Percentiles rank a stretch among this genome's conserved stretches.
phyloP scores from a whole-genome alignment of 1,284 basidiomycete species.

The Leccinum griseonigrum region DNA sequence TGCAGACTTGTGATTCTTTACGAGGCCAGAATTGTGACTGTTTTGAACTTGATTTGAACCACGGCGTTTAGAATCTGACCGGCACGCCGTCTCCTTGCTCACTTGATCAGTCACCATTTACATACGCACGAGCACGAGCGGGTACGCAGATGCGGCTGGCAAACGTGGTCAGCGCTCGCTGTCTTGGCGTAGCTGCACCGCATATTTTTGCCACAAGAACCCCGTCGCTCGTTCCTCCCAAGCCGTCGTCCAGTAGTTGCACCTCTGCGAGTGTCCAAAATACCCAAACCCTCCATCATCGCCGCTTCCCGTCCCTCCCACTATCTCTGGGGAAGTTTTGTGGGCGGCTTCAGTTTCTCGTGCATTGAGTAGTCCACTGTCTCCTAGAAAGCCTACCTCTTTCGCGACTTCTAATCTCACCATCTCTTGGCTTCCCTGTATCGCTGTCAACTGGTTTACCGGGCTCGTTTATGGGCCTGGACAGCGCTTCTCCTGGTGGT shows the following conservation, averaged over 20 bases:
- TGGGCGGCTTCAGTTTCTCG: slow-evolving; percentile 18
- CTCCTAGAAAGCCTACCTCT: slow-evolving; percentile 1
- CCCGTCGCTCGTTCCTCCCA: too few relatives aligned
- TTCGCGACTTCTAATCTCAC: slow-evolving; percentile 1
- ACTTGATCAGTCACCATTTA: too few relatives aligned
- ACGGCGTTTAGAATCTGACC: too few relatives aligned
- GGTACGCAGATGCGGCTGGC: too few relatives aligned
- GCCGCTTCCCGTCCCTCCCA: slow-evolving; percentile 12
- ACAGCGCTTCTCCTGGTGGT: slow-evolving; percentile 25
- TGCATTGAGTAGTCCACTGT: slow-evolving; percentile 17
- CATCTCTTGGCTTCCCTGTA: slow-evolving; percentile 9
- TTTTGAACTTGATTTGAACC: too few relatives aligned
- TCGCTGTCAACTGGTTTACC: slow-evolving; percentile 23
- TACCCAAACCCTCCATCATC: slow-evolving; percentile 23
- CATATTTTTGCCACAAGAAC: too few relatives aligned
- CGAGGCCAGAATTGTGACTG: too few relatives aligned
- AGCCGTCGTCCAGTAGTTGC: slow-evolving; percentile 14
- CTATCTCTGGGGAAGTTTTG: slow-evolving; percentile 5
- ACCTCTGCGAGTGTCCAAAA: slow-evolving; percentile 27
- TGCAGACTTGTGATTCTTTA: too few relatives aligned
- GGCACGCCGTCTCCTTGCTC: too few relatives aligned
- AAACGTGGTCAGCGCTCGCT: too few relatives aligned
- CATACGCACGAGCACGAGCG: too few relatives aligned
- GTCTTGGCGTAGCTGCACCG: too few relatives aligned
- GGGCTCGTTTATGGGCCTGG: slow-evolving; percentile 17